Base-by-base conservation (phyloP, 805 yeast species). In the Wickerhamomyces kurtzmanii region DNA sequence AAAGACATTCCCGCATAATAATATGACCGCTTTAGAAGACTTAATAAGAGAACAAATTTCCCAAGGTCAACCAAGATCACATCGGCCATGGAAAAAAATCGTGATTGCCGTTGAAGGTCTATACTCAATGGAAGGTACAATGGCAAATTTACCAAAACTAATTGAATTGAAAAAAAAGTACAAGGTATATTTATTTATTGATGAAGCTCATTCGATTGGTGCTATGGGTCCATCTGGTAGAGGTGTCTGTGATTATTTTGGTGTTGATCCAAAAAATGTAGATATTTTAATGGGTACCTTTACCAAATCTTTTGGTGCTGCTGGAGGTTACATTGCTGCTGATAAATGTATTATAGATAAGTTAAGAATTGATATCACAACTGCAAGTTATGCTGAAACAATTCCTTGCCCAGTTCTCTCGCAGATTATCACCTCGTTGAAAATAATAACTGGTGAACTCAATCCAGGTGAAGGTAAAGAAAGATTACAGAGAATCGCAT, bases 171-270 rank as follows among this genome's bases (percentile, higher is more conserved):
- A 80, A 44, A 69, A 81, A 21, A 83, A 82, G 50, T 91, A 93
- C 61, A 85, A 85, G 45, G 82, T 89, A 49, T 84, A 83, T 48
- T 58, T 91, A 29, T 91, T 82, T 47, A 82, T 93, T 36, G 99
- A 91, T 53, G 99, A 91, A 55, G 98, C 98, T 9, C 99, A 91
- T 55, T 89, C 97, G 5, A 80, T 91, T 46, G 99, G 99, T 45
- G 98, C 98, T n/a, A 68, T 91, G 59, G 99, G 99, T 17, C 91
- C 93, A 24, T 58, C 59, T 29, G 98, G 98, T 25, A 76, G 82
- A 48, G 99, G 99, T 48, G 80, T 91, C 20, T 87, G 96, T 60
- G 97, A 91, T 48, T 83, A 84, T 57, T 91, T 82, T 53, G 79
- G 78, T 30, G 71, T 91, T 27, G 68, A 75, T 38, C 89, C 97